Base-by-base conservation (phyloP, 2,329 filamentous ascomycete genomes). In the Aspergillus neoniger region DNA sequence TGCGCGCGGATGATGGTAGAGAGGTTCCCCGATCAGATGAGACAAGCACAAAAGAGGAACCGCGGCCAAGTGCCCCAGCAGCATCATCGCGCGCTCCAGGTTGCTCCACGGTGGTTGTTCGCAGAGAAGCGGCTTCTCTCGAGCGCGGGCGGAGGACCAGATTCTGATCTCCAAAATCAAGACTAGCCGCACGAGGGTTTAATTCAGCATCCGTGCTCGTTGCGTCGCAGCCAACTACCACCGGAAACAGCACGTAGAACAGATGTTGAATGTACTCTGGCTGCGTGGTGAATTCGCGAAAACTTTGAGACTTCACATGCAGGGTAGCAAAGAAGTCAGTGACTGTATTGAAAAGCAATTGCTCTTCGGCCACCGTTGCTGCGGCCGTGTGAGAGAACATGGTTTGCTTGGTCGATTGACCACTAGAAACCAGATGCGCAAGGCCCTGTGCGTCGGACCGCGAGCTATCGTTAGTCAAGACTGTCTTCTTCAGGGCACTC, bases 31-130 rank as follows among this genome's bases (percentile, higher is more conserved):
- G 85, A 58, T 91, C 86, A 2, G 91, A 85, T 5, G 91, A 92
- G 21, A 99, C 82, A 1, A 99, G 84, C 30, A 98, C 88, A 73
- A 98, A 99, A 0, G 94, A 97, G 0, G 94, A 97, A 1, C 91
- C 89, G 67, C 93, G 87, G 36, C 89, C 87, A 25, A 96, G 81
- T 19, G 88, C 86, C 6, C 87, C 85, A 0, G 88, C 86, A 62
- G 83, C 75, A 41, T 77, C 70, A 25, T 73, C 69, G 10, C 67
- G 77, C 17, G 79, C 81, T 14, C 81, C 79, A 38, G 82, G 58
- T 76, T 78, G 56, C 76, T 84, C 51, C 76, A 86, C 82, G 5
- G 85, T 88, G 17, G 87, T 86, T 3, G 91, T 93, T 63, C 90
- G 86, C 19, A 97, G 85, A 36, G 94, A 89, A 0, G 90, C 89